phyloP scores from a whole-genome alignment of 225 moss, liverwort and hornwort genomes.

The Polytrichum formosum region DNA sequence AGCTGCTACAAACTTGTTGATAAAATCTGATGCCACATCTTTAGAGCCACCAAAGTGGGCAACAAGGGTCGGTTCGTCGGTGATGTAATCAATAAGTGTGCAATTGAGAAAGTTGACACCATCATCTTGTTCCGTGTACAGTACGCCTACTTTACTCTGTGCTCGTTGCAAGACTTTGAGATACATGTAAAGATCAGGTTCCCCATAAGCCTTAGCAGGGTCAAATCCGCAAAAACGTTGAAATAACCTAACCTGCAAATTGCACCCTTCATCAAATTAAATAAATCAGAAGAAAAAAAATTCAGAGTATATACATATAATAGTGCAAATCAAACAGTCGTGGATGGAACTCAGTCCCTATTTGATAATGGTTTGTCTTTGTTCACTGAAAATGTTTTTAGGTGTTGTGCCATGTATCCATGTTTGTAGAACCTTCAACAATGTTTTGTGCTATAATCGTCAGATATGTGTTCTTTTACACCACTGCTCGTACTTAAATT shows the following conservation, averaged over 20 bases:
- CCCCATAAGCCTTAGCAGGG: conserved; percentile 67
- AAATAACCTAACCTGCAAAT: conserved; percentile 70
- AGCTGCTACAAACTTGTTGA: conserved; percentile 67
- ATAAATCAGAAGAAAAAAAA: no score
- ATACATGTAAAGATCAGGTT: conserved; percentile 87
- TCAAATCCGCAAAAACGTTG: conserved; percentile 94
- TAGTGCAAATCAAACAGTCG: no score
- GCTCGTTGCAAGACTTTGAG: conserved; percentile 76
- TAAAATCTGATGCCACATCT: conserved; percentile 66
- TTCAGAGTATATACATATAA: no score
- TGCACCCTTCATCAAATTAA: no score
- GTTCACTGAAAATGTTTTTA: no score
- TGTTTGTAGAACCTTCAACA: no score
- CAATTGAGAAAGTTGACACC: conserved; percentile 89
- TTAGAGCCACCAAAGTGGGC: conserved; percentile 58
- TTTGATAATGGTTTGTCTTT: no score
- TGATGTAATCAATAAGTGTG: conserved; percentile 63
- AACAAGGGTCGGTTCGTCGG: conserved; percentile 76
- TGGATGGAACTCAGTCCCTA: no score
- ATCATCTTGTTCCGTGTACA: conserved; percentile 91
- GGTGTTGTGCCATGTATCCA: no score
- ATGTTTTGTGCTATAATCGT: no score
- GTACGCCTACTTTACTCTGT: conserved; percentile 58
- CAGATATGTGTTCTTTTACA: no score
- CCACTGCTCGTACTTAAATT: no score